Conservation (phyloP, 139 green algal species). For the Tetradesmus obliquus region DNA sequence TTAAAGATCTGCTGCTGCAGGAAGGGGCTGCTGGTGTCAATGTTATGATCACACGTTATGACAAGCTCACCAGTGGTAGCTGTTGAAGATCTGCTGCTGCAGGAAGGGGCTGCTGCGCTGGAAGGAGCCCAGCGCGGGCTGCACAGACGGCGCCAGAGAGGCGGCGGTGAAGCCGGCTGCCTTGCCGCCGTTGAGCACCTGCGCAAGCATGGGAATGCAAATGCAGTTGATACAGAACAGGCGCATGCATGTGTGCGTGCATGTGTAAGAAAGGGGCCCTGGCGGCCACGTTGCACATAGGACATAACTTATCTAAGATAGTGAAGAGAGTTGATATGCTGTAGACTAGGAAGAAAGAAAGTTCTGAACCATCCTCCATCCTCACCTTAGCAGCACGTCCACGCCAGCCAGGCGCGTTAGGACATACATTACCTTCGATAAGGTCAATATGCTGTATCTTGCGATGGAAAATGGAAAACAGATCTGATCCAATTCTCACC, state of each 20-base stretch:
- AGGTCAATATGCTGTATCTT: too few relatives aligned
- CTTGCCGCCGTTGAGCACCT: slow-evolving; percentile 74
- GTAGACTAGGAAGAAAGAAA: background rate
- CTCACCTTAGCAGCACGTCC: too few relatives aligned
- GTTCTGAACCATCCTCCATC: too few relatives aligned
- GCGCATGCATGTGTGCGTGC: background rate
- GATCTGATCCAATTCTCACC: background rate
- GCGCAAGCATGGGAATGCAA: background rate
- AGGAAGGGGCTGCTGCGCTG: slow-evolving; percentile 45
- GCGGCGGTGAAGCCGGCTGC: slow-evolving; percentile 79
- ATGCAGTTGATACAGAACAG: background rate
- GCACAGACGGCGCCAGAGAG: slow-evolving; percentile 73
- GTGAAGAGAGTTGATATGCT: background rate
- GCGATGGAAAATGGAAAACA: background rate
- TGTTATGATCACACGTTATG: too few relatives aligned
- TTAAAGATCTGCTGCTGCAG: slow-evolving; percentile 91
- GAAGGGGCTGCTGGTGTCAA: slow-evolving; percentile 34
- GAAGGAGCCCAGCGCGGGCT: slow-evolving; percentile 43
- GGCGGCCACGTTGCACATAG: too few relatives aligned
- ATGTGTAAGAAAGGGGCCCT: too few relatives aligned
- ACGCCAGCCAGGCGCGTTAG: too few relatives aligned
- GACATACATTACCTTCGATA: too few relatives aligned
- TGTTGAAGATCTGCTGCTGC: slow-evolving; percentile 92
- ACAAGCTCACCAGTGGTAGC: slow-evolving; percentile 76
- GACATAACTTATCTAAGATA: too few relatives aligned